Base-by-base conservation (phyloP, 2,329 filamentous ascomycete species). In the Fusarium sp. region DNA sequence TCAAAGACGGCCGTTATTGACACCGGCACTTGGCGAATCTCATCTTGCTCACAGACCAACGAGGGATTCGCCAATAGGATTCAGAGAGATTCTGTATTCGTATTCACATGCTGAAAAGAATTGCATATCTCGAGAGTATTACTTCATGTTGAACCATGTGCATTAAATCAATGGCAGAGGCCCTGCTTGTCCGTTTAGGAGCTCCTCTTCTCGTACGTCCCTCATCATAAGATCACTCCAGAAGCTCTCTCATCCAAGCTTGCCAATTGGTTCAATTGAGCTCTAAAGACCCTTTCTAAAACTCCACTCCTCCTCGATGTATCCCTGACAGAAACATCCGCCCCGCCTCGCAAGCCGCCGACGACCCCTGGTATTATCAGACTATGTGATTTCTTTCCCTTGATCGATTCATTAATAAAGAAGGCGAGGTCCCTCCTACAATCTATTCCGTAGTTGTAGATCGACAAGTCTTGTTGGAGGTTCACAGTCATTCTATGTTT, bases 331-430 rank as follows among this genome's bases (percentile, higher is more conserved):
- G n/a, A 60, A 65, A 67, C 43, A 24, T 56, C 46, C 43, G 56
- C 69, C 57, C 59, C 60, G 65, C 68, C 61, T 64, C 65, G 65
- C 70, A 61, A 69, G 65, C 62, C 65, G 67, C 65, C 70, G 65
- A 53, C 58, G 42, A 60, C 28, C 57, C 62, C 66, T 44, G 45
- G 66, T 44, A 62, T 42, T 34, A 70, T 69, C 67, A 62, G 67
- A 51, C 66, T 64, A 70, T 69, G 34, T 49, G 56, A 43, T 46
- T 46, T 49, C 59, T 33, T 57, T 58, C 6, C 44, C 34, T 45
- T 57, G 46, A 44, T 63, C 36, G 43, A 36, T 57, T 57, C 19
- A 45, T 52, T 66, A 38, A 72, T 72, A 70, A 72, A 65, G n/a
- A 55, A 67, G 59, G 22, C 39, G 43, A 53, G 21, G 15, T 17